Conservation (phyloP, 164 flowering plant genomes). For the Brasenia schreberi region DNA sequence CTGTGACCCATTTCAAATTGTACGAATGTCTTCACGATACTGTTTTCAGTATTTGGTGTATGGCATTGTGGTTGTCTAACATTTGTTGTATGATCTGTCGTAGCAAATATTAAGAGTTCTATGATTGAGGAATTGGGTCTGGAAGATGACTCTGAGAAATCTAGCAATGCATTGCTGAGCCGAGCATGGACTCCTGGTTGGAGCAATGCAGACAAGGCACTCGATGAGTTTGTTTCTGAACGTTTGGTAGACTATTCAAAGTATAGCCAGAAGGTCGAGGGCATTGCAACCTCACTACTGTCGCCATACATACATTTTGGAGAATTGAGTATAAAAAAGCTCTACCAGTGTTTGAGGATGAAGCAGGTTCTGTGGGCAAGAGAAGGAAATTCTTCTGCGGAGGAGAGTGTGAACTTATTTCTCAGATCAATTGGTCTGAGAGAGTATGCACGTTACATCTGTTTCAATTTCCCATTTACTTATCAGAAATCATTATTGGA, state of each 20-base stretch:
- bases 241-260: conserved; percentile 50
- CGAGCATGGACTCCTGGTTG: conserved; percentile 95
- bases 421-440: conserved; percentile 72
- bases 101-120: conserved; percentile 38
- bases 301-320: conserved; percentile 92
- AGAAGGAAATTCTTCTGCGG: conserved; percentile 38
- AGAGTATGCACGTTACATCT: conserved; percentile 85
- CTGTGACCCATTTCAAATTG: neutral
- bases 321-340: conserved; percentile 65
- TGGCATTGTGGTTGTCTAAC: neutral
- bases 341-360: conserved; percentile 46
- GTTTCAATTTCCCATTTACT: conserved; percentile 87
- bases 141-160: conserved; percentile 71
- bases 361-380: conserved; percentile 58
- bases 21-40: neutral
- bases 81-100: neutral
- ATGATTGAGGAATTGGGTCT: conserved; percentile 73
- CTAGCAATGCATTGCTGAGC: conserved; percentile 76
- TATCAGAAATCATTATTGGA: conserved; percentile 64
- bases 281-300: conserved; percentile 55
- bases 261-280: conserved; percentile 41
- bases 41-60: neutral
- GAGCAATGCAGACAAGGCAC: conserved; percentile 64
- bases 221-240: conserved; percentile 44
- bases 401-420: conserved; percentile 47